phyloP scores from a whole-genome alignment of 352 stramenopile genomes.

The Pilasporangium apinafurcum region DNA sequence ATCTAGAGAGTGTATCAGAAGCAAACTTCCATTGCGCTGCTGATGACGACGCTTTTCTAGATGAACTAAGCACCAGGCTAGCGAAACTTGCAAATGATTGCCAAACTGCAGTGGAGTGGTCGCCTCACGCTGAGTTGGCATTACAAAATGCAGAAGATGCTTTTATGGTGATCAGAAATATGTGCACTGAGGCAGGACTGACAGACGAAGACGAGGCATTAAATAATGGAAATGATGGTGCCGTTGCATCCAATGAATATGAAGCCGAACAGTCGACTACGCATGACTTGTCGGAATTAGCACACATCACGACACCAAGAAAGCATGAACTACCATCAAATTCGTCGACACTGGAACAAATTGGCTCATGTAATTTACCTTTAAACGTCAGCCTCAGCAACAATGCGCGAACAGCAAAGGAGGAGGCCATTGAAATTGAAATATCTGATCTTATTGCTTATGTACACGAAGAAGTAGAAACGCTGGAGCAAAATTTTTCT shows the following conservation, averaged over 20 bases:
- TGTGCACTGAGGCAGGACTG: constrained; percentile 2
- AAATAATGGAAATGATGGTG: background rate
- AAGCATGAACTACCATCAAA: background rate
- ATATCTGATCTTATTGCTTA: constrained; percentile 25
- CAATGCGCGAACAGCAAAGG: background rate
- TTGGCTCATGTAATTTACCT: background rate
- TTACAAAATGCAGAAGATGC: constrained; percentile 4
- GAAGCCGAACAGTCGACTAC: no score
- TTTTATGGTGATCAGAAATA: constrained; percentile 12
- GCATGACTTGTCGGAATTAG: background rate
- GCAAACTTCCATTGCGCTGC: constrained; percentile 28
- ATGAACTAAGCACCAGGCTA: constrained; percentile 6
- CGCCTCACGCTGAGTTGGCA: constrained; percentile 4
- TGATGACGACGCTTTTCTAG: constrained; percentile 25
- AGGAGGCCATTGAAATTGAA: constrained; percentile 34
- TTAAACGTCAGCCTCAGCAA: background rate
- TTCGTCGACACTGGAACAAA: background rate
- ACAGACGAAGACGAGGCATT: background rate
- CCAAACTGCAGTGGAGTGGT: constrained; percentile 9
- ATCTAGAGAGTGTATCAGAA: no score
- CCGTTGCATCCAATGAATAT: no score
- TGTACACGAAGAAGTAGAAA: constrained; percentile 23
- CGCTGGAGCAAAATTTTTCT: constrained; percentile 11
- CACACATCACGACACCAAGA: background rate
- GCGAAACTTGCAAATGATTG: constrained; percentile 1